phyloP scores from a whole-genome alignment of 2,329 filamentous ascomycete species.

The Verticillium zaregamsianum region DNA sequence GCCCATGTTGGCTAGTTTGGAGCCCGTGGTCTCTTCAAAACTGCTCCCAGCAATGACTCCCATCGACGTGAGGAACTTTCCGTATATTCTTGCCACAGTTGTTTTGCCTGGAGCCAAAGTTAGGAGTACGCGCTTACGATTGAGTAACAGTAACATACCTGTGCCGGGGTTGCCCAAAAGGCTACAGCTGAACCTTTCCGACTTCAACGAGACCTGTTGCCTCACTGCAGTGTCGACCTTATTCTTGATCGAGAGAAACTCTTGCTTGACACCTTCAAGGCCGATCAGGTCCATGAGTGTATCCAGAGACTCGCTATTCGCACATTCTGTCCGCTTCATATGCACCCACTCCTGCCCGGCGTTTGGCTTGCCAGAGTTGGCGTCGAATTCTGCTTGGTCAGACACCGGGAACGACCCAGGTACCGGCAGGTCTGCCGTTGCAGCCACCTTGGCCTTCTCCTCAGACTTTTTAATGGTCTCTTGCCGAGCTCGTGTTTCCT shows the following conservation, averaged over 20 bases:
- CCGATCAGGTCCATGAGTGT: conserved; percentile 67
- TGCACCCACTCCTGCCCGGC: conserved; percentile 56
- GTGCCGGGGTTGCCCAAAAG: conserved; percentile 74
- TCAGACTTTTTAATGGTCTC: conserved; percentile 8
- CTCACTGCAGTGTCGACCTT: conserved; percentile 56
- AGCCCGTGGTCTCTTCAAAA: conserved; percentile 67
- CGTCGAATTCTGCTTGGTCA: neutral
- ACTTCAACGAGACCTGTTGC: conserved; percentile 49
- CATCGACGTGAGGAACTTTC: conserved; percentile 57
- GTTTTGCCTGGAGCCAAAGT: conserved; percentile 50
- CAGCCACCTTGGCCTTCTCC: neutral
- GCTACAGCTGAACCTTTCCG: conserved; percentile 58
- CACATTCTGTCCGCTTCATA: conserved; percentile 50
- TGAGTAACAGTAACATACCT: conserved; percentile 34
- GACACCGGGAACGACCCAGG: neutral
- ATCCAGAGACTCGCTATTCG: conserved; percentile 52
- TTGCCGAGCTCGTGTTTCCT: conserved; percentile 20
- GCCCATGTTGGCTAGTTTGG: conserved; percentile 59
- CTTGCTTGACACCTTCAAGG: conserved; percentile 62
- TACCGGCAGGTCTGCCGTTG: neutral
- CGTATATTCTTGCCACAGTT: conserved; percentile 69
- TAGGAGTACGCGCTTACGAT: neutral
- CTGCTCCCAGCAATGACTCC: conserved; percentile 55
- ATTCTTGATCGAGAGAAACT: conserved; percentile 59
- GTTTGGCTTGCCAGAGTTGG: neutral